phyloP scores from a whole-genome alignment of 495 filamentous ascomycete genomes.

The Talaromyces stipitatus region DNA sequence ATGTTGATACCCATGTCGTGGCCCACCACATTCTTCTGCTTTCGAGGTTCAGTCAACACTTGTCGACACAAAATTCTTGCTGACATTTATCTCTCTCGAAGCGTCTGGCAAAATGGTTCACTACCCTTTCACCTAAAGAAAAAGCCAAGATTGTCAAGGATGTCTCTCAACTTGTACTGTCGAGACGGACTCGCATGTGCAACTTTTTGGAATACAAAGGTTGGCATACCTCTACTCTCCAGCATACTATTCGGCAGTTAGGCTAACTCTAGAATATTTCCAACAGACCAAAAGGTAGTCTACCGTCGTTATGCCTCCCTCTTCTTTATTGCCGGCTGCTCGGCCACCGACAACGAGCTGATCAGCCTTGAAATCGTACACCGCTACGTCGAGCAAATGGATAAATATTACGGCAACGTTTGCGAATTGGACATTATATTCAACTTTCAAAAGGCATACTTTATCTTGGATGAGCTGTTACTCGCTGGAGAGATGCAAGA shows the following conservation, averaged over 20 bases:
- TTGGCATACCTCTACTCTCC: slow-evolving; percentile 17
- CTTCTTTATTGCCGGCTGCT: slow-evolving; percentile 97
- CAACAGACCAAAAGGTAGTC: slow-evolving; percentile 90
- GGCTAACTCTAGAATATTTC: slow-evolving; percentile 6
- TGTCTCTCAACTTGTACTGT: slow-evolving; percentile 95
- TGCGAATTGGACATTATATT: slow-evolving; percentile 99
- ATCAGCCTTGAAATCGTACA: slow-evolving; percentile 98
- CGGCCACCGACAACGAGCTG: slow-evolving; percentile 91
- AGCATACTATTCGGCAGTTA: slow-evolving; percentile 6
- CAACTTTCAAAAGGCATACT: slow-evolving; percentile 99
- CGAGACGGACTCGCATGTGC: slow-evolving; percentile 94
- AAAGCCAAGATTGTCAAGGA: slow-evolving; percentile 99
- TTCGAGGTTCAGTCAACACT: slow-evolving; percentile 9
- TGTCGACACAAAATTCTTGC: slow-evolving; percentile 4
- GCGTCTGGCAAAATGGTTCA: slow-evolving; percentile 99
- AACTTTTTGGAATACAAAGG: slow-evolving; percentile 99
- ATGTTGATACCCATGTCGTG: slow-evolving; percentile 35
- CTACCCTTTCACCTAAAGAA: slow-evolving; percentile 93
- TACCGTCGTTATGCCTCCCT: slow-evolving; percentile 98
- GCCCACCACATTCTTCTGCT: slow-evolving; percentile 14
- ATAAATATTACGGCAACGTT: slow-evolving; percentile 99
- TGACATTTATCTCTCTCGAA: slow-evolving; percentile 36
- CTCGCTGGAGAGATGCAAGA: slow-evolving; percentile 97
- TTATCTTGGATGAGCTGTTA: slow-evolving; percentile 94
- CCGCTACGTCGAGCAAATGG: slow-evolving; percentile 99